A percentile compares a stretch with the other conserved stretches of the same genome.
phyloP scores from a whole-genome alignment of 192 early-diverging fungal genomes.

The Linnemannia elongata region DNA sequence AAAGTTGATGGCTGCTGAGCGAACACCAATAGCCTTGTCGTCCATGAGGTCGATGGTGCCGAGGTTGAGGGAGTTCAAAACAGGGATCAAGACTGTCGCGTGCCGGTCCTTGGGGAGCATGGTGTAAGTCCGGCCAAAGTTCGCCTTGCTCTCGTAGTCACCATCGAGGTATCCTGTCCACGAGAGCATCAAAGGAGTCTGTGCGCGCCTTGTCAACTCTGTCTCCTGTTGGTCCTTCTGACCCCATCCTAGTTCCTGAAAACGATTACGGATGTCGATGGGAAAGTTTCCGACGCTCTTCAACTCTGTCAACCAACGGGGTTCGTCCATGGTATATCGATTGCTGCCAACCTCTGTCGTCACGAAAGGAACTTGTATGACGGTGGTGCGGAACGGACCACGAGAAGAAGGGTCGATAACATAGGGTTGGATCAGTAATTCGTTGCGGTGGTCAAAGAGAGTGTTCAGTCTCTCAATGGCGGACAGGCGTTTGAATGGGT shows the following conservation, averaged over 20 bases:
- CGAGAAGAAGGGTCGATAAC: slow-evolving; percentile 61
- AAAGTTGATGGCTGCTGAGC: slow-evolving; percentile 56
- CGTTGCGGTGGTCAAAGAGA: slow-evolving; percentile 63
- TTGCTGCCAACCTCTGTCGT: slow-evolving; percentile 66
- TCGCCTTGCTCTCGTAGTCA: slow-evolving; percentile 50
- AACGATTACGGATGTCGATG: slow-evolving; percentile 62
- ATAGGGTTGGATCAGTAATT: slow-evolving; percentile 60
- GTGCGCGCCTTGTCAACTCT: slow-evolving; percentile 56
- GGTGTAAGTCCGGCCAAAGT: slow-evolving; percentile 39
- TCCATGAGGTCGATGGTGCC: slow-evolving; percentile 65
- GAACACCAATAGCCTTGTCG: slow-evolving; percentile 63
- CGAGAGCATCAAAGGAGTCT: slow-evolving; percentile 63
- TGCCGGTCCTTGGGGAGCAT: slow-evolving; percentile 42
- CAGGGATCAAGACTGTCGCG: slow-evolving; percentile 56
- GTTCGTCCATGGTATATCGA: slow-evolving; percentile 67
- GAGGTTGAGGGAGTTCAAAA: slow-evolving; percentile 60
- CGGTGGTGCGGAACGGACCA: slow-evolving; percentile 62
- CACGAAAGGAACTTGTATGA: slow-evolving; percentile 65
- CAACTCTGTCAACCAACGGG: slow-evolving; percentile 63
- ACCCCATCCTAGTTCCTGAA: slow-evolving; percentile 68
- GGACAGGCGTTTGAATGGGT: slow-evolving; percentile 51
- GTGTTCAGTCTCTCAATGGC: slow-evolving; percentile 60
- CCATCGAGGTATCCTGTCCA: slow-evolving; percentile 67
- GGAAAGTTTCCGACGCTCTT: slow-evolving; percentile 64
- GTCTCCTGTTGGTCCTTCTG: slow-evolving; percentile 62